phyloP scores from a whole-genome alignment of 495 filamentous ascomycete genomes.

The Penicillium silybi region DNA sequence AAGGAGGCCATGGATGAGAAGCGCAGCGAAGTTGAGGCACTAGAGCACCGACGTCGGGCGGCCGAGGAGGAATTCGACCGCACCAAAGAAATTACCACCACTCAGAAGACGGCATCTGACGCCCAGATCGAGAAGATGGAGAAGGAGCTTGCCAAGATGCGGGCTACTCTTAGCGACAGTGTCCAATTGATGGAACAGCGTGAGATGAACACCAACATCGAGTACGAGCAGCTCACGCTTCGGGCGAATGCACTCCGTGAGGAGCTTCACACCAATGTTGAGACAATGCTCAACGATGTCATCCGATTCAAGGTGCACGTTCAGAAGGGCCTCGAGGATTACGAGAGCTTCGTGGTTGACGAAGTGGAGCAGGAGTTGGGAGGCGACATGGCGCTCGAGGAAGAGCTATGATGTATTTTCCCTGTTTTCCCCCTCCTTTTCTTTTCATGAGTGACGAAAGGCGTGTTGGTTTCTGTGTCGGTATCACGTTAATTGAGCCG shows the following conservation, averaged over 20 bases:
- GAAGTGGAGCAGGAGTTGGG: constrained; percentile 83
- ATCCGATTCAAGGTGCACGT: constrained; percentile 98
- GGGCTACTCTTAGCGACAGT: constrained; percentile 75
- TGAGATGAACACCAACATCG: constrained; percentile 94
- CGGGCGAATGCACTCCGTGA: constrained; percentile 81
- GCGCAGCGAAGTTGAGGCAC: constrained; percentile 79
- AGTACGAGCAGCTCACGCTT: constrained; percentile 90
- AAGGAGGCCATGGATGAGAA: constrained; percentile 96
- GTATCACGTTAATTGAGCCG: constrained; percentile 18
- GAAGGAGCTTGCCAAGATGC: constrained; percentile 92
- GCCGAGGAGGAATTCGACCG: constrained; percentile 93
- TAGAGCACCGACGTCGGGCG: constrained; percentile 79
- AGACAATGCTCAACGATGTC: constrained; percentile 92
- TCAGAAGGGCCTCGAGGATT: constrained; percentile 85
- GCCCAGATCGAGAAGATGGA: constrained; percentile 98
- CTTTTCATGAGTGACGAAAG: constrained; percentile 7
- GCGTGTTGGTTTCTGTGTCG: constrained; percentile 1
- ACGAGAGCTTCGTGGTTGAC: constrained; percentile 85
- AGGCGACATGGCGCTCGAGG: constrained; percentile 37
- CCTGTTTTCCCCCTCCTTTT: neutral
- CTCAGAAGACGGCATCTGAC: constrained; percentile 82
- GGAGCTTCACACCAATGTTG: constrained; percentile 92
- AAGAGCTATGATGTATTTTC: constrained; percentile 27
- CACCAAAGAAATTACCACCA: constrained; percentile 81
- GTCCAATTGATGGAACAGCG: constrained; percentile 91